phyloP scores from a whole-genome alignment of 1,284 basidiomycete genomes.

The Phylloporus sp. region DNA sequence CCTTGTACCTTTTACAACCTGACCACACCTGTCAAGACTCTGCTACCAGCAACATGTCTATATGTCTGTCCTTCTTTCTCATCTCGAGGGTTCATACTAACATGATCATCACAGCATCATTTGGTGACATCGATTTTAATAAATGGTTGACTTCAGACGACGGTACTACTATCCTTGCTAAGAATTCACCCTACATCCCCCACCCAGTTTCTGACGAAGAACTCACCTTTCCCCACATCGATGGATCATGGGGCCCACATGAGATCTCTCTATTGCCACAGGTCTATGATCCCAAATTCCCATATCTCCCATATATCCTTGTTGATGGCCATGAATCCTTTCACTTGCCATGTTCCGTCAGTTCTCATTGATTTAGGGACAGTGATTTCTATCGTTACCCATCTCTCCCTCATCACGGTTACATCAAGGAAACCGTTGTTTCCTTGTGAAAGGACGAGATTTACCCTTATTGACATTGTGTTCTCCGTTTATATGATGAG shows the following conservation, averaged over 20 bases:
- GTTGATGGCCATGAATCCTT: background rate
- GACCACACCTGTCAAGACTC: too few relatives aligned
- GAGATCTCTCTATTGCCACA: constrained; percentile 6
- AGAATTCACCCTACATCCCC: constrained; percentile 1
- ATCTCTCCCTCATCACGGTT: background rate
- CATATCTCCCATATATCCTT: background rate
- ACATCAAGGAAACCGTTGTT: constrained; percentile 2
- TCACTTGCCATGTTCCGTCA: background rate
- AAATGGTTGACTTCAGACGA: constrained; percentile 11
- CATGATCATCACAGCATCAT: too few relatives aligned
- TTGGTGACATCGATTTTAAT: constrained; percentile 2
- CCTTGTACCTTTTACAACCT: too few relatives aligned
- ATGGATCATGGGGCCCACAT: constrained; percentile 16
- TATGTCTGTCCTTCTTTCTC: too few relatives aligned
- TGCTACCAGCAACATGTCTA: too few relatives aligned
- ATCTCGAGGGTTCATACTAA: too few relatives aligned
- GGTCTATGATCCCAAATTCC: constrained; percentile 1
- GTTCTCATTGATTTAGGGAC: background rate
- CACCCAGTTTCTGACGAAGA: too few relatives aligned
- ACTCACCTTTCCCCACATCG: background rate
- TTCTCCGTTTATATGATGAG: constrained; percentile 2
- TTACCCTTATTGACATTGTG: background rate
- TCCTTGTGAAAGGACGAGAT: background rate
- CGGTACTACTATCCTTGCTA: background rate
- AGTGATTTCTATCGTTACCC: constrained; percentile 11